Evolutionary conservation across 495 filamentous ascomycete genomes (phyloP), one percentile per base, ranked within the genome.

Genomic region (Durotheca rogersii): DNA sequence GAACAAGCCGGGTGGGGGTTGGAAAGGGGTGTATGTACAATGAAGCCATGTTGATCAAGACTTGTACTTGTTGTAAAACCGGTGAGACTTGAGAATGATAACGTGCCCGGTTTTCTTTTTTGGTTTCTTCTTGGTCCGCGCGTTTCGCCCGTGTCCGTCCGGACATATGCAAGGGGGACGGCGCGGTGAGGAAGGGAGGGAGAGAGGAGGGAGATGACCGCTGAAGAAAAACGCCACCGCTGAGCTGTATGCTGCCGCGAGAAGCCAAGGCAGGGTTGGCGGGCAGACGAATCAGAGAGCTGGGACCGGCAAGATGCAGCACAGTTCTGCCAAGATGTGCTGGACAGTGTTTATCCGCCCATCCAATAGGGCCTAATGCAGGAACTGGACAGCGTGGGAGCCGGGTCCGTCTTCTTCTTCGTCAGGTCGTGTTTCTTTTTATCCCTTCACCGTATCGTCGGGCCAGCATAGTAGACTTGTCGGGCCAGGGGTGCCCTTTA

Each of bases 191-290:
- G n/a, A n/a, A n/a, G n/a, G n/a, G n/a, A n/a, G n/a, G n/a, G n/a
- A n/a, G n/a, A n/a, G n/a, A n/a, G n/a, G 31, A 46, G 5, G 2
- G 3, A 18, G 11, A 7, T 10, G 30, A 51, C 33, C 33, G 51
- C 48, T 55, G 44, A 56, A 50, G 45, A 56, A 56, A 47, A 48
- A 59, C 56, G 56, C 56, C 56, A 59, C 50, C 37, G 50, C 35
- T 59, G 56, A 59, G 56, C 50, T 59, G 56, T 59, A 54, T 47
- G 19, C 17, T 51, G 34, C 45, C 50, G 50, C 50, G 29, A 42
- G 23, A 9, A 44, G 43, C 49, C 23, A 41, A 41, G 55, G 56
- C 37, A 41, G 55, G 56, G 29, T 27, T 42, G 23, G 37, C 10
- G 19, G 19, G 29, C 34, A 40, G 41, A 34, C 56, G 56, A 59